A percentile compares a stretch with the other conserved stretches of the same genome.
Evolutionary conservation across 495 filamentous ascomycete genomes (phyloP).

Genomic region (Penicillium chermesinum): DNA sequence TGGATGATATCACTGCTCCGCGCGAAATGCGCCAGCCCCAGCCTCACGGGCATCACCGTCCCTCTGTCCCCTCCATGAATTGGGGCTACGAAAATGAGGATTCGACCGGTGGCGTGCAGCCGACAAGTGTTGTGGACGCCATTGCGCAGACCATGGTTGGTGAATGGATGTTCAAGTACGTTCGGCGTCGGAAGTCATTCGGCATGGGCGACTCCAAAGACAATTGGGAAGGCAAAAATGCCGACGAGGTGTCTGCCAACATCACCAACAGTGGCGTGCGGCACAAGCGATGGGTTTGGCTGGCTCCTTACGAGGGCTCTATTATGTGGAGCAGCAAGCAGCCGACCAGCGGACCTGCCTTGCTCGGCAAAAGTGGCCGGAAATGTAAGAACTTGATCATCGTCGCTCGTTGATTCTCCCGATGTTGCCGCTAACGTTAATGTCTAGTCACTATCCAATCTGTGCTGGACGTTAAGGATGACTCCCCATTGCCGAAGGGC

Average conservation of each 20-base stretch:
- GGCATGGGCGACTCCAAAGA: conserved; percentile 63
- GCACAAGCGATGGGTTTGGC: conserved; percentile 98
- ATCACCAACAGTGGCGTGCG: conserved; percentile 56
- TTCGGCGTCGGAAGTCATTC: conserved; percentile 87
- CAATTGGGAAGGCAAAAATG: conserved; percentile 48
- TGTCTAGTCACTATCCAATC: conserved; percentile 84
- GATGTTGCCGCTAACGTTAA: conserved; percentile 14
- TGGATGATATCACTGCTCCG: conserved; percentile 64
- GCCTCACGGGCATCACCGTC: conserved; percentile 19
- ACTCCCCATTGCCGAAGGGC: conserved; percentile 79
- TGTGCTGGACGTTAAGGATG: conserved; percentile 92
- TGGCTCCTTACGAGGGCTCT: conserved; percentile 89
- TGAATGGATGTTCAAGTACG: conserved; percentile 99
- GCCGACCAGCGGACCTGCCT: conserved; percentile 75
- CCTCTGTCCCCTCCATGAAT: conserved; percentile 15
- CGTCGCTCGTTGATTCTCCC: neutral
- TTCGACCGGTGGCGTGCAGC: conserved; percentile 60
- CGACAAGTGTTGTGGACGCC: conserved; percentile 87
- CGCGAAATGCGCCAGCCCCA: conserved; percentile 17
- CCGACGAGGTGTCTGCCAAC: conserved; percentile 49
- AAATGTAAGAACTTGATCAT: conserved; percentile 64
- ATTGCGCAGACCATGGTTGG: conserved; percentile 99
- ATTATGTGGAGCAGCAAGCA: conserved; percentile 99
- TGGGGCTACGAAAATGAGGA: conserved; percentile 33
- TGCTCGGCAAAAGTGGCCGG: conserved; percentile 91